Percentiles rank a stretch among this genome's conserved stretches.
These are phyloP conservation scores for Musa itinerans DNA, from an alignment of 176 grass and related monocot genomes.

Conservation along the genomic window DNA sequence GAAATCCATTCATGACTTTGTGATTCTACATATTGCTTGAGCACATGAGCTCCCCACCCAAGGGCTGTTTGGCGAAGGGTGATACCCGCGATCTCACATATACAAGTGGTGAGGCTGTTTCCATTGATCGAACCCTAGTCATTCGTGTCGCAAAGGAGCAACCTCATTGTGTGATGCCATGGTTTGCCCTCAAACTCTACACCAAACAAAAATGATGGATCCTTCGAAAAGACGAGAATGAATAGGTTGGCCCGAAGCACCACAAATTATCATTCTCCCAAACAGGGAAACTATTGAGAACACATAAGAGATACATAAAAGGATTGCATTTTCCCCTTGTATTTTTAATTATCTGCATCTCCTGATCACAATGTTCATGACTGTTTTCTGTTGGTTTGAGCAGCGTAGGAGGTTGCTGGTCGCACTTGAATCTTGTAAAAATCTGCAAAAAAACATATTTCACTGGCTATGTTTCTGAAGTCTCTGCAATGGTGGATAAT, in stretches of 20 bases:
- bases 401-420: neutral
- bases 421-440: neutral
- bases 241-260: conserved; percentile 56
- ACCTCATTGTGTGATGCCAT: conserved; percentile 39
- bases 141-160: conserved; percentile 37
- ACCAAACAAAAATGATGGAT: conserved; percentile 25
- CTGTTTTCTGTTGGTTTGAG: neutral
- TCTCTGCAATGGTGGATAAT: conserved; percentile 67
- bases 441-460: neutral
- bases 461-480: conserved; percentile 39
- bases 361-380: neutral
- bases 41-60: neutral
- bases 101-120: no score
- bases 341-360: conserved; percentile 8
- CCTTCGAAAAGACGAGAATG: conserved; percentile 38
- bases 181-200: conserved; percentile 19
- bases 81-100: no score
- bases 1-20: conserved; percentile 36
- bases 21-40: conserved; percentile 35
- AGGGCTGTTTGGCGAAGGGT: no score
- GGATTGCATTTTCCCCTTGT: conserved; percentile 21
- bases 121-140: no score
- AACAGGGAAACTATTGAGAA: conserved; percentile 31
- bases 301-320: conserved; percentile 38
- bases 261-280: conserved; percentile 32